Conservation (phyloP, 2,329 filamentous ascomycete species). For the Blastomyces parvus region DNA sequence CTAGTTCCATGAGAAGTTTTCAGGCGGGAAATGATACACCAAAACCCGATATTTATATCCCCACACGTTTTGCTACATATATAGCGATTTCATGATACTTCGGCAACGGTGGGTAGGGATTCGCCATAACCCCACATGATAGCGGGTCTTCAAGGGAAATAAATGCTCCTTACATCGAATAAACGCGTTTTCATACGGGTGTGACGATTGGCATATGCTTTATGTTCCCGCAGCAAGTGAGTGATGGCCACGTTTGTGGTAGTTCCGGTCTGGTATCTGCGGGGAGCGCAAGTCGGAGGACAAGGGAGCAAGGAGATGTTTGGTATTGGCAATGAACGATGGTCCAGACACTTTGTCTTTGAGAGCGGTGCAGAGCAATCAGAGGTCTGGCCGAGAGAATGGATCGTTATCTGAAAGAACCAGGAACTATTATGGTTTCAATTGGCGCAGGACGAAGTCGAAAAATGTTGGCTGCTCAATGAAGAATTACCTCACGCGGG, state of each 20-base stretch:
- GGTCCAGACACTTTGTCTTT: not conserved
- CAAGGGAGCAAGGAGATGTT: not conserved
- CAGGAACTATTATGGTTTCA: not conserved
- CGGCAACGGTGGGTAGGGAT: not conserved
- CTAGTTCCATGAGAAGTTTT: not conserved
- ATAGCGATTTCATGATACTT: not conserved
- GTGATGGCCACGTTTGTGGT: not conserved
- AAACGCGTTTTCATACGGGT: not conserved
- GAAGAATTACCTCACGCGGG: too few species aligned
- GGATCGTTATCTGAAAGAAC: not conserved
- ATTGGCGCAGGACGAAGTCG: not conserved
- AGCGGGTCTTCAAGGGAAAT: not conserved
- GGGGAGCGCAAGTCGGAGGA: conserved; percentile 1
- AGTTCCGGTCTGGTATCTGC: conserved; percentile 1
- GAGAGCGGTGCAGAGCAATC: not conserved
- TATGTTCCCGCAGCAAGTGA: not conserved
- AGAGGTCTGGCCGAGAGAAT: not conserved
- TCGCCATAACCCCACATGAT: not conserved
- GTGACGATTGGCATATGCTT: not conserved
- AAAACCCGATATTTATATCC: not conserved
- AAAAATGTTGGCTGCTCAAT: not conserved
- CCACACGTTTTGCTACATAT: not conserved
- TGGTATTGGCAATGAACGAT: not conserved
- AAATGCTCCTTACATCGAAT: conserved; percentile 1
- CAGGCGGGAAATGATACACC: not conserved